Base-by-base conservation (phyloP, 2,329 filamentous ascomycete species). In the Phyllosticta citribraziliensis region DNA sequence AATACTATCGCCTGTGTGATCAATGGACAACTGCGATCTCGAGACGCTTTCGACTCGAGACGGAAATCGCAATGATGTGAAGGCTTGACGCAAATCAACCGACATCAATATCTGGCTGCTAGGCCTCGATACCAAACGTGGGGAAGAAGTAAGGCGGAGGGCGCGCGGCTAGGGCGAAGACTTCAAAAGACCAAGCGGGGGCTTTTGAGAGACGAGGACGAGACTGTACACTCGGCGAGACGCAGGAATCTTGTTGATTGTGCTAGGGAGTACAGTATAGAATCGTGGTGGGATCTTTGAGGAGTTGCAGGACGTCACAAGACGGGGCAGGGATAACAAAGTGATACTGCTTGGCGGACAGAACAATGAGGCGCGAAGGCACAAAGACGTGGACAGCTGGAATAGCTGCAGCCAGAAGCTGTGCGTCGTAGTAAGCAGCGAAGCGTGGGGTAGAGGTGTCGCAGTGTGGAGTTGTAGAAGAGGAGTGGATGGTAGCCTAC, bases 31-130 rank as follows among this genome's bases (percentile, higher is more conserved):
- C 70, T 82, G 80, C 64, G 79, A 77, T 78, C 79, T 82, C 74
- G 80, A 82, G 70, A 82, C 78, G 62, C 79, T 77, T 72, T 78
- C 75, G 74, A 81, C 77, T 76, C 80, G 78, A 78, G 78, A 78
- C 66, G 80, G 80, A 68, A 80, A 82, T 64, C 79, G 78, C 69
- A 82, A 71, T 64, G 79, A 82, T 67, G 79, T 77, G 64, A 79
- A 76, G 66, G 78, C 78, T 73, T 76, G 74, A 72, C 80, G 79
- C 72, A 79, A 72, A 74, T 82, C 79, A 81, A 82, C 80, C 80
- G 80, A 82, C 80, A 83, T 83, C 80, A 81, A 81, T 72, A 53
- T 56, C 35, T 54, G 55, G 59, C 50, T 27, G 19, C 27, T 19
- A n/a, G 20, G 40, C 52, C 33, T 55, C 52, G 52, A 51, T 24